These are phyloP conservation scores for Prunus padus DNA, from an alignment of 306 rosid genomes.

Conservation along the genomic window DNA sequence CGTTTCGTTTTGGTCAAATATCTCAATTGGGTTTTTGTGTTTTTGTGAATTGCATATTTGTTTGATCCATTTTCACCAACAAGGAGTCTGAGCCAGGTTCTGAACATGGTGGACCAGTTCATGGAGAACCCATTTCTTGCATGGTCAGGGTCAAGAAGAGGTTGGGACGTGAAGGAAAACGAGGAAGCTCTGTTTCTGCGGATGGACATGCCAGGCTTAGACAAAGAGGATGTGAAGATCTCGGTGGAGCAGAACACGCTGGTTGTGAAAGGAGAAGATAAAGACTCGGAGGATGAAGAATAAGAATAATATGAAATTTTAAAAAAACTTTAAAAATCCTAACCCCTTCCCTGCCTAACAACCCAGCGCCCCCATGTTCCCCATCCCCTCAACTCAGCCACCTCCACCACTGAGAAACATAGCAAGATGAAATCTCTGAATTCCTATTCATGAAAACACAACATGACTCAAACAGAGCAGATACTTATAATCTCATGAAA, in stretches of 20 bases:
- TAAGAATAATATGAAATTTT: too few relatives aligned
- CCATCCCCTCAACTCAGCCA: too few relatives aligned
- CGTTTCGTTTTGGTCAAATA: not conserved
- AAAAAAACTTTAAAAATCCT: too few relatives aligned
- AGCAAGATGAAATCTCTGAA: too few relatives aligned
- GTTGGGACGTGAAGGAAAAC: slow-evolving; percentile 67
- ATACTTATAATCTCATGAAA: too few relatives aligned
- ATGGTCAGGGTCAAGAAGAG: slow-evolving; percentile 59
- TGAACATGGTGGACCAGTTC: slow-evolving; percentile 74
- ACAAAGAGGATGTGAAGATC: slow-evolving; percentile 65
- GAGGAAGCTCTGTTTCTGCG: slow-evolving; percentile 48
- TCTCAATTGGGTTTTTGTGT: not conserved
- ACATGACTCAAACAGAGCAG: too few relatives aligned
- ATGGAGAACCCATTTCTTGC: slow-evolving; percentile 57
- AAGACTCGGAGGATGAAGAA: slow-evolving; percentile 38
- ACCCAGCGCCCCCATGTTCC: too few relatives aligned
- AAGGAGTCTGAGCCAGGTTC: slow-evolving; percentile 69
- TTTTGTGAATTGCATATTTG: slow-evolving; percentile 40
- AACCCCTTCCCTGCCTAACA: too few relatives aligned
- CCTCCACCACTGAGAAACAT: too few relatives aligned
- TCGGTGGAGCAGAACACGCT: slow-evolving; percentile 67
- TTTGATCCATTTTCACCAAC: slow-evolving; percentile 67
- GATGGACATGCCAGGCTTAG: slow-evolving; percentile 76
- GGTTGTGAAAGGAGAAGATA: slow-evolving; percentile 53
- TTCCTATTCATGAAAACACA: too few relatives aligned